A percentile compares a stretch with the other conserved stretches of the same genome.
Evolutionary conservation across 768 basidiomycete genomes (phyloP).

Genomic region (Suillus plorans): DNA sequence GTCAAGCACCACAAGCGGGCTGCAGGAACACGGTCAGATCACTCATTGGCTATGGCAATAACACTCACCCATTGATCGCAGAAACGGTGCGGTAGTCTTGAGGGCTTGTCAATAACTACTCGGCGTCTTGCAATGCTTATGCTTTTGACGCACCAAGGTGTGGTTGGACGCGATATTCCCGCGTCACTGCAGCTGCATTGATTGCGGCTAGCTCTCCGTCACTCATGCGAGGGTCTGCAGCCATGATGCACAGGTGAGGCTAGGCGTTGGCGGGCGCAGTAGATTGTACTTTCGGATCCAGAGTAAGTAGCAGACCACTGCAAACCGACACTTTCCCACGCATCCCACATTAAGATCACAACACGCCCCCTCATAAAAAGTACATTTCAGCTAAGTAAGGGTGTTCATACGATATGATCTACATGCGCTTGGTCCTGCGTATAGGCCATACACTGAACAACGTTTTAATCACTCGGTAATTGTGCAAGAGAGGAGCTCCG

Average conservation of each 20-base stretch:
- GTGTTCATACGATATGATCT: not conserved
- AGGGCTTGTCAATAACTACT: conserved; percentile 11
- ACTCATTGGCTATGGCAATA: conserved; percentile 9
- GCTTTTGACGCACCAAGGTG: conserved; percentile 66
- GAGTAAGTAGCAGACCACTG: not conserved
- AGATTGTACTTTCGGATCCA: not conserved
- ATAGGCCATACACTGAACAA: not conserved
- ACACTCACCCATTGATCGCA: conserved; percentile 89
- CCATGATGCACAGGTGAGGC: conserved; percentile 29
- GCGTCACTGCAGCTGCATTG: conserved; percentile 87
- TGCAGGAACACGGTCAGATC: conserved; percentile 30
- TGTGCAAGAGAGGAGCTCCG: conserved; percentile 36
- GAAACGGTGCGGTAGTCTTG: conserved; percentile 97
- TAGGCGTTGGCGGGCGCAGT: conserved; percentile 4
- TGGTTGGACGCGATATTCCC: conserved; percentile 85
- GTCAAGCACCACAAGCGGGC: conserved; percentile 94
- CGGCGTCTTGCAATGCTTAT: conserved; percentile 9
- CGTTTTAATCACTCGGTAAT: conserved; percentile 6
- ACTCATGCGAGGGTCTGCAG: conserved; percentile 57
- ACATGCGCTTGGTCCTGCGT: not conserved
- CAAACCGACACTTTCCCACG: conserved; percentile 7
- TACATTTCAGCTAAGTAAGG: conserved; percentile 1
- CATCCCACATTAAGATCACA: conserved; percentile 1
- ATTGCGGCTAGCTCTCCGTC: conserved; percentile 75
- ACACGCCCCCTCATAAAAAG: not conserved